Base-by-base conservation (phyloP, 768 basidiomycete genomes). In the Rossbeevera mucosa region DNA sequence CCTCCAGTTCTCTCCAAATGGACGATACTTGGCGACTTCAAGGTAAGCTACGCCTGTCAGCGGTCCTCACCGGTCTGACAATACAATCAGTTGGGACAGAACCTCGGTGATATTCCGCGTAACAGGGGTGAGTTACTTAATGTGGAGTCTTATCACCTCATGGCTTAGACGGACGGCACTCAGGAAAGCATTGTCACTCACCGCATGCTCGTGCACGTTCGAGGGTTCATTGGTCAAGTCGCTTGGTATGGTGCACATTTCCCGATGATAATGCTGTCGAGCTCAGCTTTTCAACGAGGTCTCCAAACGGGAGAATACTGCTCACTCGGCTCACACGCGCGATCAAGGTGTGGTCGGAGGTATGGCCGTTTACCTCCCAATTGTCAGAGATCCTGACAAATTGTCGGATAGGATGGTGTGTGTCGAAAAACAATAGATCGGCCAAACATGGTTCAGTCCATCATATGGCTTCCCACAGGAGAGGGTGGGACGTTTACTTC, bases 1-100 rank as follows among this genome's bases (percentile, higher is more conserved):
- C 56, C 61, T 80, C 43, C 78, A 81, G 53, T 80, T 80, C 61
- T 80, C 80, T 13, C 80, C 80, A 5, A 74, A 78, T 56, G 79
- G 79, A 31, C 71, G 72, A 57, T 78, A 73, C 59, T 56, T 80
- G 55, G 79, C 80, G 3, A 80, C 80, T 2, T 80, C 80, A 28
- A 79, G 79, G 71, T 74, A 51, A 25, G 68, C 55, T 41, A 38
- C 9, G 13, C n/a, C 20, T 45, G 26, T 29, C 51, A 54, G 33
- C 12, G 44, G 26, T 30, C 36, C 20, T 28, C 57, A 49, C 24
- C 11, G 21, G 42, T 29, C 41, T 47, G 36, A 60, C 56, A 48
- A 46, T 40, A 48, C 54, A 28, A 55, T 48, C 21, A 78, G 77
- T 58, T 79, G 78, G 77, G 77, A 80, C 52, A 62, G 76, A 52